Base-by-base conservation (phyloP, 2,329 filamentous ascomycete genomes). In the Alternaria dauci region DNA sequence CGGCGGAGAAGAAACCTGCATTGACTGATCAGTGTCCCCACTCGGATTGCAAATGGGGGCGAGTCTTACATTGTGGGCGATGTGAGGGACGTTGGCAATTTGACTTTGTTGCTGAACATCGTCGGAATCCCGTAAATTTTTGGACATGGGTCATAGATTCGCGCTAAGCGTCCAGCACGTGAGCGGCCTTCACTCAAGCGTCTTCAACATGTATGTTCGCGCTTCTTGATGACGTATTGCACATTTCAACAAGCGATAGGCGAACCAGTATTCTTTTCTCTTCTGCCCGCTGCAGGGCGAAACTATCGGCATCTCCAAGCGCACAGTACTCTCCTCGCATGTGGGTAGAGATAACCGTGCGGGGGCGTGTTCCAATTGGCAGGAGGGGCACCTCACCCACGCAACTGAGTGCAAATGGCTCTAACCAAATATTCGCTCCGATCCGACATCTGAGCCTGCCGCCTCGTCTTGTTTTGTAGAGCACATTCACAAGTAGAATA, bases 1-100 rank as follows among this genome's bases (percentile, higher is more conserved):
- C 85, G 86, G 62, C 87, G 86, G 68, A 90, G 79, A 66, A 81
- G 81, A 79, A 83, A 85, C 87, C 86, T 89, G 65, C n/a, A 23
- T 36, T n/a, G 43, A 14, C 14, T 28, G 16, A 50, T 69, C 26
- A 70, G 62, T 32, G 55, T 38, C 23, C 47, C 16, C 9, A 16
- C 14, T 6, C 3, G 23, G 20, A 34, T 34, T 39, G 16, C 16
- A 16, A 26, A 8, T 2, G 11, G 34, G 23, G 11, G 20, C 9
- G 26, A 12, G 43, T 44, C 70, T 55, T 66, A 70, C 70, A 72
- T 71, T 61, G 52, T 67, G 57, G 38, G 46, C 36, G 8, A 41
- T 46, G 28, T 36, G 43, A 30, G n/a, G 34, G 30, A 59, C 18
- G 44, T 18, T 38, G 34, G 57, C 39, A 47, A n/a, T 52, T 30